A percentile compares a stretch with the other conserved stretches of the same genome.
These are phyloP conservation scores for Globisporangium splendens DNA, from an alignment of 352 stramenopile genomes.

Conservation along the genomic window DNA sequence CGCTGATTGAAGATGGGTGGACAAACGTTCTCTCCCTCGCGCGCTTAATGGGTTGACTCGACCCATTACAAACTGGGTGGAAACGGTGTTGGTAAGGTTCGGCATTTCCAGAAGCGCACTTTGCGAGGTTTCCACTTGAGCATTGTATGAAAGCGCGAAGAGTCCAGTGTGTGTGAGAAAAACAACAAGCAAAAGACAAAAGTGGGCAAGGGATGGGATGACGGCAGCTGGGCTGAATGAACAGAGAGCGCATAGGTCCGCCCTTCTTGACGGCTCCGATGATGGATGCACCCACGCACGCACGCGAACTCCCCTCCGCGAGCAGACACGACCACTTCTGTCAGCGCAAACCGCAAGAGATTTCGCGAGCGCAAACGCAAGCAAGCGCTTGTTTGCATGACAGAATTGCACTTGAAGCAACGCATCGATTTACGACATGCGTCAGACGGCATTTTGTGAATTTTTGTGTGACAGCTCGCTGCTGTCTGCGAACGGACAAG, in stretches of 20 bases:
- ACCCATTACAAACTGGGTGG: background rate
- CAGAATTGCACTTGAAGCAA: background rate
- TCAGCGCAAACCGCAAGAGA: background rate
- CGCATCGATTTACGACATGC: background rate
- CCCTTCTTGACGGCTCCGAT: constrained; percentile 5
- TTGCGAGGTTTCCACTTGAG: background rate
- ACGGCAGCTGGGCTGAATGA: background rate
- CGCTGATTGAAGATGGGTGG: constrained; percentile 12
- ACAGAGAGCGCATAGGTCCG: constrained; percentile 5
- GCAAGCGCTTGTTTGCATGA: background rate
- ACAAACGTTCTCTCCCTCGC: background rate
- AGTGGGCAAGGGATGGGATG: background rate
- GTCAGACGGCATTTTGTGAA: too few relatives aligned
- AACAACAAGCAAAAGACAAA: constrained; percentile 4
- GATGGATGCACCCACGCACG: constrained; percentile 14
- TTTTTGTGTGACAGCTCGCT: too few relatives aligned
- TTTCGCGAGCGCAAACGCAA: background rate
- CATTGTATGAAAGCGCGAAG: constrained; percentile 1
- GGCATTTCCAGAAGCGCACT: background rate
- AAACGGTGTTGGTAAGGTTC: background rate
- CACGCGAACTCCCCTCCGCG: background rate
- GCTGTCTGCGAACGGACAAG: too few relatives aligned
- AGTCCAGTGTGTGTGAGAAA: constrained; percentile 14
- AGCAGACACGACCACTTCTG: background rate
- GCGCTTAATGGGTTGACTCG: constrained; percentile 9